Conservation (phyloP, 2,329 filamentous ascomycete species). For the Fusarium nisikadoi region DNA sequence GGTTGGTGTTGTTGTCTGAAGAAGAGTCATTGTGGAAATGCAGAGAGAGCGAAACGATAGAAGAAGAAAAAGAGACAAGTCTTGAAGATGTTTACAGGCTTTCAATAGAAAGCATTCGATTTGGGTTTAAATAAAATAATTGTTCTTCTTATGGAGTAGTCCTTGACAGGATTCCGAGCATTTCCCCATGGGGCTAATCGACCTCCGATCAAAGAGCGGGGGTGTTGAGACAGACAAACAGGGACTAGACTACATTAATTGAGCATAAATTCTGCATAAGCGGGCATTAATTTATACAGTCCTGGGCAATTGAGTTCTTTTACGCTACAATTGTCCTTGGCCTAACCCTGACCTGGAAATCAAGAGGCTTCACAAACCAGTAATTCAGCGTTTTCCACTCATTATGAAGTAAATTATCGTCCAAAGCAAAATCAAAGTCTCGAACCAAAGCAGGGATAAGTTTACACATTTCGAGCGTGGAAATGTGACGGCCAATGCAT, state of each 20-base stretch:
- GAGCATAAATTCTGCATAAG: background rate
- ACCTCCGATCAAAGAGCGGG: slow-evolving; percentile 5
- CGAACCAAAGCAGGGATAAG: background rate
- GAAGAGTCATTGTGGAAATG: background rate
- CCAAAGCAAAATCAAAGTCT: background rate
- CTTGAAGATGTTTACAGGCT: background rate
- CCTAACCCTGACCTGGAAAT: background rate
- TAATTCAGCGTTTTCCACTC: background rate
- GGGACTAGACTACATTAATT: background rate
- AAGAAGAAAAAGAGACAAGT: background rate
- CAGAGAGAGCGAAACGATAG: background rate
- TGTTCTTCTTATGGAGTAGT: background rate
- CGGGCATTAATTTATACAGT: background rate
- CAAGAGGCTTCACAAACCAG: background rate
- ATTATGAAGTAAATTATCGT: background rate
- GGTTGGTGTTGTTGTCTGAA: background rate
- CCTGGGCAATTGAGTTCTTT: no score
- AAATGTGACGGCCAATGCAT: background rate
- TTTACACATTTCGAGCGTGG: background rate
- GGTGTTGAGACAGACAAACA: background rate
- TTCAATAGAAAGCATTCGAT: background rate
- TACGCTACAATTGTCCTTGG: background rate
- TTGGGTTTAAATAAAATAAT: slow-evolving; percentile 3
- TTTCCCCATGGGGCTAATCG: slow-evolving; percentile 32
- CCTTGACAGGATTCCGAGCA: slow-evolving; percentile 17